Percentiles rank a stretch among this genome's conserved stretches.
These are phyloP conservation scores for Coemansia sp. DNA, from an alignment of 192 early-diverging fungal genomes.

Conservation along the genomic window DNA sequence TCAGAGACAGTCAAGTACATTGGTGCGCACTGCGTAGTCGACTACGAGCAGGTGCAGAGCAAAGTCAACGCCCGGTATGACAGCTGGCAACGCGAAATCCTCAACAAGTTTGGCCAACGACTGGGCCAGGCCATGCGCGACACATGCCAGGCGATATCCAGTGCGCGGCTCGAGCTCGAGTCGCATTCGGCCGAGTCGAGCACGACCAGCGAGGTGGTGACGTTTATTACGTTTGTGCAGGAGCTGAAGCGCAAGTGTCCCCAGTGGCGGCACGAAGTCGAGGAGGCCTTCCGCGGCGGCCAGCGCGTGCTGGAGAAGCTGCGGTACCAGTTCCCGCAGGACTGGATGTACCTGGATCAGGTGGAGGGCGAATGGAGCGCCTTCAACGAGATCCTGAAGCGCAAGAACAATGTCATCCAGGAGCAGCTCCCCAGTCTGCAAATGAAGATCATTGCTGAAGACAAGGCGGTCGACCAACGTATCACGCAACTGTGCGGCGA, in stretches of 20 bases:
- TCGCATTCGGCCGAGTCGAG: slow-evolving; percentile 80
- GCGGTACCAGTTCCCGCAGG: slow-evolving; percentile 89
- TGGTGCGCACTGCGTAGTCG: slow-evolving; percentile 78
- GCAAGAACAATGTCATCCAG: slow-evolving; percentile 90
- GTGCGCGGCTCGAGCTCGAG: slow-evolving; percentile 83
- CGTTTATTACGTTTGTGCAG: slow-evolving; percentile 94
- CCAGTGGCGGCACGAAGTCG: slow-evolving; percentile 79
- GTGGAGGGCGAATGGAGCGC: slow-evolving; percentile 97
- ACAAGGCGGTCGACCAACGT: slow-evolving; percentile 81
- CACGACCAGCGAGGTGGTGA: slow-evolving; percentile 87
- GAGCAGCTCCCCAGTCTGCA: slow-evolving; percentile 93
- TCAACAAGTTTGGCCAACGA: slow-evolving; percentile 84
- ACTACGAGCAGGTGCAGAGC: slow-evolving; percentile 97
- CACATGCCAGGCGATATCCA: slow-evolving; percentile 73
- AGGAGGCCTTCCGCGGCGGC: slow-evolving; percentile 78
- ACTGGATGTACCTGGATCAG: slow-evolving; percentile 95
- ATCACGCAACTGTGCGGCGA: slow-evolving; percentile 79
- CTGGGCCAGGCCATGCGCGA: slow-evolving; percentile 79
- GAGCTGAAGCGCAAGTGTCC: slow-evolving; percentile 83
- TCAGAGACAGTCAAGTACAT: slow-evolving; percentile 87
- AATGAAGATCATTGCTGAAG: slow-evolving; percentile 93
- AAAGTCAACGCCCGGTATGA: slow-evolving; percentile 99
- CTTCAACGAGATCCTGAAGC: slow-evolving; percentile 88
- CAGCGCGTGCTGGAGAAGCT: slow-evolving; percentile 93
- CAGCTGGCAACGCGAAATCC: slow-evolving; percentile 94